phyloP scores from a whole-genome alignment of 208 protist species.

The Leptomonas pyrrhocoris region DNA sequence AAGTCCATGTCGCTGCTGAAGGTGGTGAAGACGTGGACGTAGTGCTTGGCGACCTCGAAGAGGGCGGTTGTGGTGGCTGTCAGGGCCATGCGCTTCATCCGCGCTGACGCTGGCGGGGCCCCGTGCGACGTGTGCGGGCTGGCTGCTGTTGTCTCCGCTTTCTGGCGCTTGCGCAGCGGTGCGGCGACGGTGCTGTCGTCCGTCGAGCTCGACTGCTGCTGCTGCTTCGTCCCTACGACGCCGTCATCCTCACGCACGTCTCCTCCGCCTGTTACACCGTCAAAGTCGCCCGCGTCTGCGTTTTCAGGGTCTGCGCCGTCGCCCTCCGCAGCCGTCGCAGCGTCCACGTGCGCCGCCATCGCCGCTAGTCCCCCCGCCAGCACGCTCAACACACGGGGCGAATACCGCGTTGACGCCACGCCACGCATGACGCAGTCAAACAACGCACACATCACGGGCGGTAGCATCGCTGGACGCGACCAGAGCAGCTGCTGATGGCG shows the following conservation, averaged over 20 bases:
- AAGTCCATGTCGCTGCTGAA: conserved; percentile 82
- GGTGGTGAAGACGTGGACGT: conserved; percentile 72
- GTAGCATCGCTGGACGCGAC: conserved; percentile 52
- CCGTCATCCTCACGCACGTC: no score
- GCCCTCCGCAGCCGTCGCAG: conserved; percentile 29
- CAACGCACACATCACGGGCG: conserved; percentile 48
- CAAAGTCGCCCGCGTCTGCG: not conserved
- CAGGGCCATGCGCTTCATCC: conserved; percentile 51
- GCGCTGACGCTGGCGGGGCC: conserved; percentile 1
- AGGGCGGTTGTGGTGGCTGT: conserved; percentile 56
- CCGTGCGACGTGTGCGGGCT: not conserved
- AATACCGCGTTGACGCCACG: conserved; percentile 36
- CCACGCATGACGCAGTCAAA: conserved; percentile 54
- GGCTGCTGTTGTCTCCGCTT: not conserved
- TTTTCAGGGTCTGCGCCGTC: not conserved
- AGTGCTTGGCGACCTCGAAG: conserved; percentile 57
- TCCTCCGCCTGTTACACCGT: not conserved
- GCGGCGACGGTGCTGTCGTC: not conserved
- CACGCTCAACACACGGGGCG: conserved; percentile 58
- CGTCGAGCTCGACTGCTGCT: not conserved
- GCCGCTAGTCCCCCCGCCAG: conserved; percentile 38
- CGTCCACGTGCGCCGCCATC: conserved; percentile 34
- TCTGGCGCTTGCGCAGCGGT: not conserved
- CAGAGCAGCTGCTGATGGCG: conserved; percentile 57
- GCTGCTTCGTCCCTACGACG: no score